These are phyloP conservation scores for Cladosporium sp. DNA, from an alignment of 2,329 filamentous ascomycete species.

Conservation along the genomic window DNA sequence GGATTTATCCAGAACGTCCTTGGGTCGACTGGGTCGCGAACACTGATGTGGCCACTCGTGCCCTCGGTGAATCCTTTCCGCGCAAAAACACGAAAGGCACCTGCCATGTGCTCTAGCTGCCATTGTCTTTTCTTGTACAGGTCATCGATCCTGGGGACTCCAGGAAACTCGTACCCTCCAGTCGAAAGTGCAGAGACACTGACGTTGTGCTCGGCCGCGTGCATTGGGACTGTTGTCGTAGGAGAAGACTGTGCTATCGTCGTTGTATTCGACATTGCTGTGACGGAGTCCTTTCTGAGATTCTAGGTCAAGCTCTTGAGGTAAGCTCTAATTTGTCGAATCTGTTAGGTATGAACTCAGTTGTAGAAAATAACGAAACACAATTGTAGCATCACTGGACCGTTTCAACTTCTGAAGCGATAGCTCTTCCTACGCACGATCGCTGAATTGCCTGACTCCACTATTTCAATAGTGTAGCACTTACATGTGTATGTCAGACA, in stretches of 20 bases:
- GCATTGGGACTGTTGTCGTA: not conserved
- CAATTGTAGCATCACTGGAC: not conserved
- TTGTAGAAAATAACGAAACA: not conserved
- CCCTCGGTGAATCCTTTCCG: constrained; percentile 20
- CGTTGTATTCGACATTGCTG: not conserved
- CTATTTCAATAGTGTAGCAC: not conserved
- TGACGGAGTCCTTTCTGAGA: not conserved
- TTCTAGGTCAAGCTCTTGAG: not conserved
- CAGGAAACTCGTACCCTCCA: constrained; percentile 1
- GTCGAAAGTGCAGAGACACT: not conserved
- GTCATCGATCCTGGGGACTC: constrained; percentile 1
- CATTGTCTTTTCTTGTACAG: constrained; percentile 11
- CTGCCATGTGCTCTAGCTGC: constrained; percentile 16
- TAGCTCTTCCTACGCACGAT: not conserved
- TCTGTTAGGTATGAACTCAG: too few species aligned
- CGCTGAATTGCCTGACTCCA: not conserved
- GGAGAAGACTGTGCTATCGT: not conserved
- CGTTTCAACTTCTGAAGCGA: not conserved
- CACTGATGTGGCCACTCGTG: constrained; percentile 40
- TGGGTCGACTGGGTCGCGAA: constrained; percentile 41
- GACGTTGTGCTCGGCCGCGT: not conserved
- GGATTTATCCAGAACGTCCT: constrained; percentile 40
- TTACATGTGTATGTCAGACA: too few species aligned
- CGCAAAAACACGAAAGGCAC: constrained; percentile 7
- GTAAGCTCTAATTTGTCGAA: not conserved